Conservation (phyloP, 352 stramenopile genomes). For the Albugo laibachii region DNA sequence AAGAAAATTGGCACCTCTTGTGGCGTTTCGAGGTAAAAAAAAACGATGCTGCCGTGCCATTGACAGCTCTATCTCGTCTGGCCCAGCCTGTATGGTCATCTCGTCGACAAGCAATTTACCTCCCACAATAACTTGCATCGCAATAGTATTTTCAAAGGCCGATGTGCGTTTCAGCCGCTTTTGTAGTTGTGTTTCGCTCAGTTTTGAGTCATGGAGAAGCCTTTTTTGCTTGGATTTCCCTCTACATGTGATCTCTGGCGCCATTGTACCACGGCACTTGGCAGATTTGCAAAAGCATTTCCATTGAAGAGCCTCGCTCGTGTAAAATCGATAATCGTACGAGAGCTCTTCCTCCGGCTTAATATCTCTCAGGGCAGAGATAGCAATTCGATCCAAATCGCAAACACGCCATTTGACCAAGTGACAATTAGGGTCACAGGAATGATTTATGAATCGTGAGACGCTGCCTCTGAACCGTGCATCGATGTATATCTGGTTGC, state of each 20-base stretch:
- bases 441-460: slow-evolving; percentile 95
- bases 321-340: slow-evolving; percentile 92
- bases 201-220: slow-evolving; percentile 41
- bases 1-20: slow-evolving; percentile 50
- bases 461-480: slow-evolving; percentile 84
- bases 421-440: slow-evolving; percentile 90
- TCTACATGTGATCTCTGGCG: slow-evolving; percentile 53
- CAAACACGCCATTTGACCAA: slow-evolving; percentile 90
- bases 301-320: slow-evolving; percentile 67
- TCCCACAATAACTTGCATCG: slow-evolving; percentile 30
- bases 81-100: slow-evolving; percentile 34
- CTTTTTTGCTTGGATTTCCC: slow-evolving; percentile 51
- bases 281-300: slow-evolving; percentile 68
- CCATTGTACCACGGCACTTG: slow-evolving; percentile 76
- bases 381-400: slow-evolving; percentile 83
- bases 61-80: slow-evolving; percentile 27
- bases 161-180: slow-evolving; percentile 44
- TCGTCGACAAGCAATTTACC: slow-evolving; percentile 22
- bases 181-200: slow-evolving; percentile 42
- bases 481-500: slow-evolving; percentile 88
- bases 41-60: slow-evolving; percentile 28
- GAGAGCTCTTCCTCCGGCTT: slow-evolving; percentile 77
- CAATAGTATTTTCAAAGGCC: slow-evolving; percentile 35
- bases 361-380: slow-evolving; percentile 83
- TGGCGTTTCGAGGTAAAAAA: slow-evolving; percentile 41